These are phyloP conservation scores for Acidomyces sp. DNA, from an alignment of 495 filamentous ascomycete species.

Conservation along the genomic window DNA sequence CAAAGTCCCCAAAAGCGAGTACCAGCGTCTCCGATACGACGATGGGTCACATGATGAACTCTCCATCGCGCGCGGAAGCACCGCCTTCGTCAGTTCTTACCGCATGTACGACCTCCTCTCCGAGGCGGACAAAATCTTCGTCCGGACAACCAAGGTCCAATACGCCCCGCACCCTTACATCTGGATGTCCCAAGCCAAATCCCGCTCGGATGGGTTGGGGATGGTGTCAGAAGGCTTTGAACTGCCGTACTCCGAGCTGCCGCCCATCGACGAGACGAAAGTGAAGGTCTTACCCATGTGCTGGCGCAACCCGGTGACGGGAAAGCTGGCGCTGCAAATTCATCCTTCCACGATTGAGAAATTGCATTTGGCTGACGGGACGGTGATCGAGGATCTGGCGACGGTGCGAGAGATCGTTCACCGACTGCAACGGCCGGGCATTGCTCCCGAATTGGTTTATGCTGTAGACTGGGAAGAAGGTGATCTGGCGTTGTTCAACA, in stretches of 20 bases:
- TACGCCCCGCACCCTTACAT: conserved; percentile 68
- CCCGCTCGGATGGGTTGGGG: conserved; percentile 52
- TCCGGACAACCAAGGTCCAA: conserved; percentile 48
- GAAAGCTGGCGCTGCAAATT: conserved; percentile 52
- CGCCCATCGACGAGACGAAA: conserved; percentile 47
- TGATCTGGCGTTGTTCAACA: conserved; percentile 61
- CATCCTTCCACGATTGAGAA: conserved; percentile 54
- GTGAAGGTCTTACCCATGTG: conserved; percentile 57
- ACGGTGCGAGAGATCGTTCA: conserved; percentile 55
- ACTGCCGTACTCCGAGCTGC: conserved; percentile 42
- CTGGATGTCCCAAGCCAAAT: conserved; percentile 56
- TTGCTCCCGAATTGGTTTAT: conserved; percentile 53
- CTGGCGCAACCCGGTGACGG: conserved; percentile 60
- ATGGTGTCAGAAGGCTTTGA: conserved; percentile 49
- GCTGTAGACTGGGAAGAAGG: conserved; percentile 63
- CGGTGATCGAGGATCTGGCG: conserved; percentile 49
- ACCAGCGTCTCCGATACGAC: conserved; percentile 55
- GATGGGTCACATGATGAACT: conserved; percentile 56
- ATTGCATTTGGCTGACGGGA: conserved; percentile 48
- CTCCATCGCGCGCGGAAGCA: conserved; percentile 59
- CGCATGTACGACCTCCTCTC: conserved; percentile 66
- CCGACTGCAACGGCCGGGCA: conserved; percentile 55
- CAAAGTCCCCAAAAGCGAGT: conserved; percentile 47
- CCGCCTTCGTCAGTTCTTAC: conserved; percentile 61
- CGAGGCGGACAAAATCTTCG: conserved; percentile 53